Base-by-base conservation (phyloP, 306 rosid species). In the Hippophae gyantsensis region DNA sequence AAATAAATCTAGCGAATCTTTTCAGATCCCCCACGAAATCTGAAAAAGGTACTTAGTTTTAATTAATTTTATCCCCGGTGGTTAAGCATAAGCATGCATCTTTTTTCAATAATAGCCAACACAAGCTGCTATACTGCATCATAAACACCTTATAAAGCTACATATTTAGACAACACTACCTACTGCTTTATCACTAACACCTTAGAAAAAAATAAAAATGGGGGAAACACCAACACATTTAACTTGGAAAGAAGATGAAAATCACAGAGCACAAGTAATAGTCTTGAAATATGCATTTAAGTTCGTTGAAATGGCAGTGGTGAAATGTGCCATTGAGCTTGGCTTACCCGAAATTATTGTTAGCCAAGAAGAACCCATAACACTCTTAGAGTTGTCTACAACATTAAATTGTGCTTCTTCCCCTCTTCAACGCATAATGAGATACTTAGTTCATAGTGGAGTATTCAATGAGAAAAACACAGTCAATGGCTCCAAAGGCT, bases 301-400 rank as follows among this genome's bases (percentile, higher is more conserved):
- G 8, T 80, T 70, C 61, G 74, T 61, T 0, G 89, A 82, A 62
- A 27, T 54, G 48, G 78, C 82, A 5, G 82, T 76, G 0, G 66
- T 85, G 25, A 84, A 76, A 56, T 81, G 92, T 62, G 81, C 76
- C 7, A 69, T 84, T 46, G 74, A 84, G 41, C 81, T 85, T 13
- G 72, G 76, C 42, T 69, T 85, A 45, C 76, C 82, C 0, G 93
- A 85, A 3, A 62, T 75, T 47, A 67, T 82, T 6, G 88, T 79
- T 67, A 60, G 32, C 0, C 69, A 79, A 32, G 71, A 61, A 65
- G 9, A 54, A 13, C 70, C 81, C 53, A 65, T 85, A 40, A 70
- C 84, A 13, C 63, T 82, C 2, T 43, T 74, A 0, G 72, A 77
- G 26, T 8, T 85, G n/a, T 74, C 86, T 9, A 61, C 84, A 26